Evolutionary conservation across 768 basidiomycete species (phyloP).

Genomic region (Phanerochaete sordida): DNA sequence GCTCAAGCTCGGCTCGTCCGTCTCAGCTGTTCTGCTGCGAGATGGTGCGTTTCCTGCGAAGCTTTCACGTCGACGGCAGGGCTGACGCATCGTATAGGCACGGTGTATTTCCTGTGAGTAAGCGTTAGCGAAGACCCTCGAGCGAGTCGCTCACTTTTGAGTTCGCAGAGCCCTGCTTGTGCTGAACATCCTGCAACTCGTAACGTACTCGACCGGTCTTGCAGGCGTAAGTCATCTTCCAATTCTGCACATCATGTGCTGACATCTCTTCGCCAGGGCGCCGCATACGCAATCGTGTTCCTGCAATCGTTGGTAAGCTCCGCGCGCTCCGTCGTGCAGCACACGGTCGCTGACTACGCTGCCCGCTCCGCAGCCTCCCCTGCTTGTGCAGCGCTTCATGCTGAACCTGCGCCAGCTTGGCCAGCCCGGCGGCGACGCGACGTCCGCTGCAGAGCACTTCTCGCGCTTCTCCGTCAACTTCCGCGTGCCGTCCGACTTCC

Average conservation of each 20-base stretch:
- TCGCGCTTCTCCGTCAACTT: not conserved
- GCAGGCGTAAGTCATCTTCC: too few species aligned
- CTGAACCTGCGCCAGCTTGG: not conserved
- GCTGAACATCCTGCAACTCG: not conserved
- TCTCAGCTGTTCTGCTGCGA: not conserved
- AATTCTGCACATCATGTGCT: too few species aligned
- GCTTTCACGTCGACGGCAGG: not conserved
- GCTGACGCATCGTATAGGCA: not conserved
- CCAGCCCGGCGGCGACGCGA: not conserved
- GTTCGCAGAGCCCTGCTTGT: not conserved
- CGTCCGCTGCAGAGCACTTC: too few species aligned
- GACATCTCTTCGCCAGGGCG: too few species aligned
- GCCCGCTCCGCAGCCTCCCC: not conserved
- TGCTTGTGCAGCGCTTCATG: not conserved
- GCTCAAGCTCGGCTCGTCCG: not conserved
- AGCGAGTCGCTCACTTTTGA: not conserved
- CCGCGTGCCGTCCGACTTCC: not conserved
- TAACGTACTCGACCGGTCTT: too few species aligned
- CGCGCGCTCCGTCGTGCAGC: too few species aligned
- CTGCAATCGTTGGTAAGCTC: too few species aligned
- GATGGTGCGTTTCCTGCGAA: not conserved
- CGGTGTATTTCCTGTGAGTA: not conserved
- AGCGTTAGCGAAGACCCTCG: not conserved
- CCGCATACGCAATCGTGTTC: too few species aligned
- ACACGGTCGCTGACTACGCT: not conserved